phyloP scores from a whole-genome alignment of 768 basidiomycete genomes.

The Termitomyces titanicus region DNA sequence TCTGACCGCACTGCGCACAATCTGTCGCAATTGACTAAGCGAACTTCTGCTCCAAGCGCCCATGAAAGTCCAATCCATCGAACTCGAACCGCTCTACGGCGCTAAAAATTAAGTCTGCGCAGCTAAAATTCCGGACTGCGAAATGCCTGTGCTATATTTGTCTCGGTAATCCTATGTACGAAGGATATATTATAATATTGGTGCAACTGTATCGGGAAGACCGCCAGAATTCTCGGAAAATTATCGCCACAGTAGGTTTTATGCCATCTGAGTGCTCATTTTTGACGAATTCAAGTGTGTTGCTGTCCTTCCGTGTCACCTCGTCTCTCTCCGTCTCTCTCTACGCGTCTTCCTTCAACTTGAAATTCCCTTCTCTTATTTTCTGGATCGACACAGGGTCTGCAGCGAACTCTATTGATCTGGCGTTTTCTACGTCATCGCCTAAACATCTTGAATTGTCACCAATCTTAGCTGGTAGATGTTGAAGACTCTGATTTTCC shows the following conservation, averaged over 20 bases:
- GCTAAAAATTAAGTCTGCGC: neutral
- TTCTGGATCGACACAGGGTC: neutral
- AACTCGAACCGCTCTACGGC: too few species aligned
- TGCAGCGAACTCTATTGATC: neutral
- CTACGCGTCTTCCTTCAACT: too few species aligned
- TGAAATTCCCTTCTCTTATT: too few species aligned
- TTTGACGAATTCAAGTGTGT: neutral
- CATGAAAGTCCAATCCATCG: too few species aligned
- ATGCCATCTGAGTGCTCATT: neutral
- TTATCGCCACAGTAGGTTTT: neutral
- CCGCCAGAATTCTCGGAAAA: neutral
- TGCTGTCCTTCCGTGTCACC: too few species aligned
- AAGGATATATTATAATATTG: too few species aligned
- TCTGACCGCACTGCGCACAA: too few species aligned
- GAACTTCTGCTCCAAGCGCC: too few species aligned
- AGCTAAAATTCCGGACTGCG: neutral
- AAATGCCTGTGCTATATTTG: neutral
- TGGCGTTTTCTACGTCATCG: neutral
- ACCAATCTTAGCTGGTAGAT: neutral
- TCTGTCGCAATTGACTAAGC: too few species aligned
- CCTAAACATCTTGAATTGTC: neutral
- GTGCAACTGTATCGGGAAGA: too few species aligned
- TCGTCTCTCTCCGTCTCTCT: neutral
- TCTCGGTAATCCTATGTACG: too few species aligned
- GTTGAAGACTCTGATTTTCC: neutral